Base-by-base conservation (phyloP, 441 rosid species). In the Hura crepitans region DNA sequence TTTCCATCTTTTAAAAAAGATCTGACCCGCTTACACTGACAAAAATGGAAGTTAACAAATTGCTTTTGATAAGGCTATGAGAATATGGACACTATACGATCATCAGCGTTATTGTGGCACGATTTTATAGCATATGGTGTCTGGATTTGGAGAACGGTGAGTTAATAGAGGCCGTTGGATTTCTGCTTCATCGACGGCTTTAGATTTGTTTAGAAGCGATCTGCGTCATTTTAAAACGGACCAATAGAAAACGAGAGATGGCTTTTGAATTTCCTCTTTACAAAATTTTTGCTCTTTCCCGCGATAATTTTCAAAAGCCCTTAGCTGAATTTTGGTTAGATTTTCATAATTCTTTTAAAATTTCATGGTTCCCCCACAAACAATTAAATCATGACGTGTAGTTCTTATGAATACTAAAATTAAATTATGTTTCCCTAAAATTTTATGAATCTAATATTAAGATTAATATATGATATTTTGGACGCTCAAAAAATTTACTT, bases 61-160 rank as follows among this genome's bases (percentile, higher is more conserved):
- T 9, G 50, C 0, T 65, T 11, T 0, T 0, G 25, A 22, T 9
- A 10, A 18, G 43, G 15, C 6, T 14, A 11, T n/a, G 47, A n/a
- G 30, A 49, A 7, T 13, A 7, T 4, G 9, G 23, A 18, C 5
- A 5, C 2, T 6, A 4, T 10, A n/a, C 45, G 43, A 0, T 2
- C 1, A 0, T 7, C 0, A 4, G 1, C 2, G 28, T 4, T 18
- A 14, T 11, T 55, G 60, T 11, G 70, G 22, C 39, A n/a, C 4
- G 43, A 17, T 47, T 74, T 70, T 80, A 77, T 80, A 77, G 57
- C 39, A 33, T n/a, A n/a, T 31, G 35, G 62, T 8, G 69, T n/a
- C 14, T 22, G 43, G 17, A 14, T 4, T 8, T 2, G 33, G 11
- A 30, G 6, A 49, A 30, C 28, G 20, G 46, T 27, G 53, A 33